Conservation (phyloP, 768 basidiomycete genomes). For the Russula vinacea region DNA sequence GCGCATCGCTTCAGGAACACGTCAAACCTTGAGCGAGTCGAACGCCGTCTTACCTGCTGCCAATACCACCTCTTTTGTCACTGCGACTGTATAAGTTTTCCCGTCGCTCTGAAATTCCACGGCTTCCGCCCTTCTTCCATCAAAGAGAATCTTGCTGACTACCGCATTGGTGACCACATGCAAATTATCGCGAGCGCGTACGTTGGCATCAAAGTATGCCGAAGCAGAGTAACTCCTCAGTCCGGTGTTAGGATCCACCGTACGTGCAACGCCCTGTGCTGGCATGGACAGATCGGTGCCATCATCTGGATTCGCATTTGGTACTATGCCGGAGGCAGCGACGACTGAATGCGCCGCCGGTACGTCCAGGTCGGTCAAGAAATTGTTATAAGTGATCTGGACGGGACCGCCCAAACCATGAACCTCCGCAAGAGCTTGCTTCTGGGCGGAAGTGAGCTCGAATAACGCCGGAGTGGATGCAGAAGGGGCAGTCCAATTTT, state of each 20-base stretch:
- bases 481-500: conserved; percentile 25
- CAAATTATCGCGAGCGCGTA: conserved; percentile 17
- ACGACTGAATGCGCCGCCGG: conserved; percentile 27
- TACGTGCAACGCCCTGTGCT: conserved; percentile 25
- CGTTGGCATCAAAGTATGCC: conserved; percentile 24
- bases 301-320: conserved; percentile 26
- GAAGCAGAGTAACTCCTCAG: conserved; percentile 25
- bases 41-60: conserved; percentile 16
- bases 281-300: conserved; percentile 27
- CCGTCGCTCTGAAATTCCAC: conserved; percentile 24
- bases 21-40: neutral
- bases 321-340: conserved; percentile 15
- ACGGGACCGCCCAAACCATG: conserved; percentile 21
- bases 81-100: conserved; percentile 19
- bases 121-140: conserved; percentile 18
- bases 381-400: conserved; percentile 28
- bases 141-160: conserved; percentile 20
- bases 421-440: conserved; percentile 8
- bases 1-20: neutral
- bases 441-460: conserved; percentile 13
- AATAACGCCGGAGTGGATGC: conserved; percentile 19
- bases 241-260: conserved; percentile 20
- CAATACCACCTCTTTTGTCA: conserved; percentile 24
- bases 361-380: conserved; percentile 24
- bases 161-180: conserved; percentile 24